A percentile compares a stretch with the other conserved stretches of the same genome.
phyloP scores from a whole-genome alignment of 176 grass and related monocot species.

The Dendrocalamus sinicus region DNA sequence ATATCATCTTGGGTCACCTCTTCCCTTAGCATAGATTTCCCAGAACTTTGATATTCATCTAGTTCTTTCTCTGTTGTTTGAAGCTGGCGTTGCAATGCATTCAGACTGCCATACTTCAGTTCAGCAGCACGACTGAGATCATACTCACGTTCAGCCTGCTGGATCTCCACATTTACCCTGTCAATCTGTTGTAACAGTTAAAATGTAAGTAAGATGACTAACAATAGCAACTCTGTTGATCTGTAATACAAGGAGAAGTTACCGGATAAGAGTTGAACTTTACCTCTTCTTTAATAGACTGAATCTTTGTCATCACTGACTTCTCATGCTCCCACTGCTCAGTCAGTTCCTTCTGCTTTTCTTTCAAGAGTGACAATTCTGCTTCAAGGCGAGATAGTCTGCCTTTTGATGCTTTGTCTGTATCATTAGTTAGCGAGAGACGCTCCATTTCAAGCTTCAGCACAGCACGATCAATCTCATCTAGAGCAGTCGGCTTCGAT shows the following conservation, averaged over 20 bases:
- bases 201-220: slow-evolving; percentile 31
- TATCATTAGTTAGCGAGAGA: slow-evolving; percentile 95
- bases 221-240: slow-evolving; percentile 5
- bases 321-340: slow-evolving; percentile 96
- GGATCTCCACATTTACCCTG: slow-evolving; percentile 97
- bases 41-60: slow-evolving; percentile 89
- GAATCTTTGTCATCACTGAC: slow-evolving; percentile 90
- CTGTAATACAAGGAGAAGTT: slow-evolving; percentile 6
- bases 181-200: slow-evolving; percentile 79
- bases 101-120: slow-evolving; percentile 96
- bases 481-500: slow-evolving; percentile 91
- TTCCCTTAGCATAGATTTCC: slow-evolving; percentile 99
- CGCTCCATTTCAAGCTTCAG: slow-evolving; percentile 98
- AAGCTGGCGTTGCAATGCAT: slow-evolving; percentile 92
- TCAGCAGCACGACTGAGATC: slow-evolving; percentile 98
- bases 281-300: slow-evolving; percentile 98
- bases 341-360: slow-evolving; percentile 78
- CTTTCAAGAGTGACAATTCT: slow-evolving; percentile 78
- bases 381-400: slow-evolving; percentile 86
- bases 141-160: slow-evolving; percentile 94
- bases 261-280: neutral
- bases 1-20: slow-evolving; percentile 97
- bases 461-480: slow-evolving; percentile 95
- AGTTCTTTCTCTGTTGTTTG: slow-evolving; percentile 82
- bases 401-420: slow-evolving; percentile 93